Base-by-base conservation (phyloP, 2,329 filamentous ascomycete species). In the Sodiomyces alkalinus region DNA sequence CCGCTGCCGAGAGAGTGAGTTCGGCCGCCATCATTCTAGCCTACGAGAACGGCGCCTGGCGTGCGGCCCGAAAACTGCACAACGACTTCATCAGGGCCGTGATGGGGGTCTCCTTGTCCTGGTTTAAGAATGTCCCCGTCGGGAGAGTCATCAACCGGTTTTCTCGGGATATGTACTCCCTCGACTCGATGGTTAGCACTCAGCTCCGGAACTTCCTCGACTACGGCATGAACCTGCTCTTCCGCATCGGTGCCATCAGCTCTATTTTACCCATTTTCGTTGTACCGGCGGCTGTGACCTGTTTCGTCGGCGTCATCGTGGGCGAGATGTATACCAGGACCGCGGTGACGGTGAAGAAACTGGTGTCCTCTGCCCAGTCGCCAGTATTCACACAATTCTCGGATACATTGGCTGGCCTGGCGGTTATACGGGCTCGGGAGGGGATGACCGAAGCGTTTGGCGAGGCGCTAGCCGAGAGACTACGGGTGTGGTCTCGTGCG, bases 371-470 rank as follows among this genome's bases (percentile, higher is more conserved):
- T 7, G 48, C 60, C 1, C 58, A 61, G 33, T 68, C 64, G 1
- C 67, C 67, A 9, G 54, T 72, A 2, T 70, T 69, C 39, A 62
- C 64, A 2, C 65, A 68, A 32, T 70, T 70, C 33, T 56, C 60
- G 2, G 64, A 68, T 29, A 65, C 60, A 1, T 46, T 68, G 1
- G 53, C 61, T 4, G 64, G 64, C 0, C 46, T 67, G 17, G 43
- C 60, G 6, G 48, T 67, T 10, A 67, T 72, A 32, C 62, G 67
- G 11, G 52, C 51, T 1, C 51, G 57, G 4, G 41, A 44, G 8
- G 49, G 51, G 18, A 55, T 64, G 49, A 47, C 55, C 7, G 40
- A 48, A 9, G 51, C 48, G 3, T 71, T 70, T 30, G 49, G 55
- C 8, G 44, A 55, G 16, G 53, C 63, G 19, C 44, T 71, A n/a